Conservation (phyloP, 1,284 basidiomycete species). For the Malassezia vespertilionis region DNA sequence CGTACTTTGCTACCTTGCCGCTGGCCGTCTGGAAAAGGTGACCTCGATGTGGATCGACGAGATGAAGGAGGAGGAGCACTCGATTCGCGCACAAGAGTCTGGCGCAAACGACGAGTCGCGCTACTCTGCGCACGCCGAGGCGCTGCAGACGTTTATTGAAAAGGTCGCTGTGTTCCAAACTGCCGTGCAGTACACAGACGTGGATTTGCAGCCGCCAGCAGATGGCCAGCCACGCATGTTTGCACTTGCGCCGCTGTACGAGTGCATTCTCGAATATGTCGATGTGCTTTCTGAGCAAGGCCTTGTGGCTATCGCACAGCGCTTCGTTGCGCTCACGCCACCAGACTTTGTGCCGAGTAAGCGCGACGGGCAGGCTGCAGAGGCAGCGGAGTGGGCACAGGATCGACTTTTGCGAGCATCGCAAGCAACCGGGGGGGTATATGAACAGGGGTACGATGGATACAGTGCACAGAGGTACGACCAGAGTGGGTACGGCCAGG, state of each 20-base stretch:
- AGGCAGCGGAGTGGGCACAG: conserved; percentile 15
- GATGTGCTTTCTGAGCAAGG: conserved; percentile 83
- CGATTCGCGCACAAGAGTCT: conserved; percentile 22
- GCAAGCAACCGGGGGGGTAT: background rate
- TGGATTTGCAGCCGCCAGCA: conserved; percentile 56
- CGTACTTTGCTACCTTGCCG: conserved; percentile 73
- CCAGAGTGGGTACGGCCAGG: conserved; percentile 22
- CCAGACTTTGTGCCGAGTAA: conserved; percentile 59
- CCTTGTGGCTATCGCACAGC: conserved; percentile 67
- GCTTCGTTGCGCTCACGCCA: conserved; percentile 72
- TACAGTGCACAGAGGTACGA: background rate
- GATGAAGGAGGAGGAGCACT: conserved; percentile 68
- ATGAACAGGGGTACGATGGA: no score
- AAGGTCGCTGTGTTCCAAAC: conserved; percentile 89
- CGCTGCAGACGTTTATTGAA: conserved; percentile 87
- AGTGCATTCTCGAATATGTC: conserved; percentile 89
- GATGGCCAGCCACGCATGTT: conserved; percentile 57
- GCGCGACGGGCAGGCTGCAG: conserved; percentile 10
- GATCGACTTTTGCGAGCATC: conserved; percentile 17
- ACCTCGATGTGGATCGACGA: conserved; percentile 89
- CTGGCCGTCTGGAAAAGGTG: conserved; percentile 75
- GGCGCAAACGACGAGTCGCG: conserved; percentile 21
- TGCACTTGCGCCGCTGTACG: conserved; percentile 76
- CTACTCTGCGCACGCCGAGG: conserved; percentile 76
- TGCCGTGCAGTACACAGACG: conserved; percentile 76